phyloP scores from a whole-genome alignment of 2,329 filamentous ascomycete genomes.

The Trichoderma aggressivum region DNA sequence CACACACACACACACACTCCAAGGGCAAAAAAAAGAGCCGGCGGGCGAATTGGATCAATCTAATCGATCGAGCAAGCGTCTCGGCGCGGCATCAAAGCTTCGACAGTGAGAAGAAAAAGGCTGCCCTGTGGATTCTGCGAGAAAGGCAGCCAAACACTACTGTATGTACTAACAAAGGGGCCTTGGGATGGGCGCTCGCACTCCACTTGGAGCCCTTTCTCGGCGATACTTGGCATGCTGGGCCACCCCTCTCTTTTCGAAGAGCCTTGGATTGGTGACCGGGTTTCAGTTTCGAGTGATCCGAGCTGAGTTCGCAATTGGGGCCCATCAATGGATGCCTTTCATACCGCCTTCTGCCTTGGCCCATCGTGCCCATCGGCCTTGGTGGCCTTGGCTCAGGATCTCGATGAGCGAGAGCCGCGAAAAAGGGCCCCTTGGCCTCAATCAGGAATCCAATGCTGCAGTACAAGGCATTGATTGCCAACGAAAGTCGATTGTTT shows the following conservation, averaged over 20 bases:
- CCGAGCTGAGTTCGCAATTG: background rate
- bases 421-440: background rate
- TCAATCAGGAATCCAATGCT: background rate
- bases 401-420: background rate
- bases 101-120: background rate
- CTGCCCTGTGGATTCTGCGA: background rate
- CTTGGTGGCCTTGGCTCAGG: background rate
- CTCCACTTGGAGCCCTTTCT: background rate
- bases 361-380: background rate
- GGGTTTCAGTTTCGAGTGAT: background rate
- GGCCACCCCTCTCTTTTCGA: background rate
- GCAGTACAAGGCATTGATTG: background rate
- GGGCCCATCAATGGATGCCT: background rate
- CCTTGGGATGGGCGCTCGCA: background rate
- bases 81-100: background rate
- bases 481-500: no score
- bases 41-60: background rate
- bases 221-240: background rate
- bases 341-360: background rate
- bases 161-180: background rate
- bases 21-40: background rate
- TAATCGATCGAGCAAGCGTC: background rate
- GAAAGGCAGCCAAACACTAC: background rate
- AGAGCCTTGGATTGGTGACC: background rate
- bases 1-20: background rate